Conservation (phyloP, 768 basidiomycete species). For the Pilatotrama ljubarskyi region DNA sequence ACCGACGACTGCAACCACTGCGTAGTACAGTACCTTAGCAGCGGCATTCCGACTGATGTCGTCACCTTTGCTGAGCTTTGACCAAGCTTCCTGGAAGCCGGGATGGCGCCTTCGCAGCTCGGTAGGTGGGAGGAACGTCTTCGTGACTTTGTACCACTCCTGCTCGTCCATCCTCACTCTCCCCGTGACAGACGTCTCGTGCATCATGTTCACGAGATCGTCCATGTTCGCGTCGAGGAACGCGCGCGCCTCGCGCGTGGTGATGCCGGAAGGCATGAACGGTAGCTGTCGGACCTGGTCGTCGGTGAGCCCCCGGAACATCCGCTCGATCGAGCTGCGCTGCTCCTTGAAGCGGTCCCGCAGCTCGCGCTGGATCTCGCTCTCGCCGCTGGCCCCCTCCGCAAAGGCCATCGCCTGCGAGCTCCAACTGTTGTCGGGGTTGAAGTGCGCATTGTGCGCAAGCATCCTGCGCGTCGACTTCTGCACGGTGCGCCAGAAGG, state of each 20-base stretch:
- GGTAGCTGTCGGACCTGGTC: background rate
- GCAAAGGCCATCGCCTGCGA: background rate
- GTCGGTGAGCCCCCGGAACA: background rate
- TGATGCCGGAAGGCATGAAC: background rate
- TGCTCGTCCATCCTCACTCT: constrained; percentile 16
- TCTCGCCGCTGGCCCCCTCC: background rate
- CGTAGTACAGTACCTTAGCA: background rate
- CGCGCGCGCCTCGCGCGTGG: background rate
- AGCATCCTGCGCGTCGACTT: background rate
- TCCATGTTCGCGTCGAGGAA: background rate
- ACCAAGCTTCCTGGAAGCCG: constrained; percentile 25
- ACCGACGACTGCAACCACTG: background rate
- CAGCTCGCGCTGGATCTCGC: background rate
- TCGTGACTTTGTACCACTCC: constrained; percentile 27
- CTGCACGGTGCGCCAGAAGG: background rate
- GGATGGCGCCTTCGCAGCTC: constrained; percentile 29
- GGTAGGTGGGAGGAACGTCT: constrained; percentile 28
- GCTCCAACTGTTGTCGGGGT: background rate
- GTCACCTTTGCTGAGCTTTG: background rate
- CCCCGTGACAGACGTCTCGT: background rate
- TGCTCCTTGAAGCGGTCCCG: background rate
- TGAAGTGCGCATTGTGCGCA: background rate
- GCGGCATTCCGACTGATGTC: background rate
- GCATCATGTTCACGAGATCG: background rate
- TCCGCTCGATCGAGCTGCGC: background rate